Evolutionary conservation across 352 stramenopile genomes (phyloP), one percentile per base, ranked within the genome.

Genomic region (Globisporangium spiculum): DNA sequence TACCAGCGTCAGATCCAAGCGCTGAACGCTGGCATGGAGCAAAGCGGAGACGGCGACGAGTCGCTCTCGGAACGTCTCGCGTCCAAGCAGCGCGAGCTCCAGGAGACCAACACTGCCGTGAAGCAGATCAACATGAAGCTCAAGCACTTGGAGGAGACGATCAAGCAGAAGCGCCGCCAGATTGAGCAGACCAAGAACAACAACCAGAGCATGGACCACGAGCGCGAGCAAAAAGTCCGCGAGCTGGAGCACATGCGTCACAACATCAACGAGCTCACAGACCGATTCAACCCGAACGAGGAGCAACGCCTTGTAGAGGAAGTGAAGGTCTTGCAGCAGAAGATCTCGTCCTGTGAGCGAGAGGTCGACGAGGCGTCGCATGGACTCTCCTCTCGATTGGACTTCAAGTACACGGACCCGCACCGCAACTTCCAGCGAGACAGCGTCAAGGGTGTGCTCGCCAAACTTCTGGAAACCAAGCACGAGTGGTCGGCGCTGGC

Each of bases 401-500:
- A 96, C 68, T 99, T 99, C 79, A 93, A 98, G 60, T 99, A 98
- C 77, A 91, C 84, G 18, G 96, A 99, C 67, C 97, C 97, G 12
- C 86, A 98, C 67, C 80, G 83, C 55, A 91, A 97, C 62, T 99
- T 99, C 74, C 83, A 99, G 64, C 90, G 94, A 26, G 83, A 90
- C 20, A 98, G 95, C 69, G 97, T 99, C 12, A 99, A 99, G 76
- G 98, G 98, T 44, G 81, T 99, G 20, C 84, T 99, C n/a, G 97
- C 97, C 16, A 96, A 97, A 48, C 81, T 99, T 9, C 76, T 99
- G 8, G 81, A 97, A 63, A 97, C 99, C 0, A 98, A 98, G 65
- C 76, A 99, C 60, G 80, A 93, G 44, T 92, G 88, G 75, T 90
- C 97, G 66, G 90, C 96, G 16, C 98, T 98, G 16, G 98, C 98